Base-by-base conservation (phyloP, 768 basidiomycete genomes). In the Dacryopinax spathularia region DNA sequence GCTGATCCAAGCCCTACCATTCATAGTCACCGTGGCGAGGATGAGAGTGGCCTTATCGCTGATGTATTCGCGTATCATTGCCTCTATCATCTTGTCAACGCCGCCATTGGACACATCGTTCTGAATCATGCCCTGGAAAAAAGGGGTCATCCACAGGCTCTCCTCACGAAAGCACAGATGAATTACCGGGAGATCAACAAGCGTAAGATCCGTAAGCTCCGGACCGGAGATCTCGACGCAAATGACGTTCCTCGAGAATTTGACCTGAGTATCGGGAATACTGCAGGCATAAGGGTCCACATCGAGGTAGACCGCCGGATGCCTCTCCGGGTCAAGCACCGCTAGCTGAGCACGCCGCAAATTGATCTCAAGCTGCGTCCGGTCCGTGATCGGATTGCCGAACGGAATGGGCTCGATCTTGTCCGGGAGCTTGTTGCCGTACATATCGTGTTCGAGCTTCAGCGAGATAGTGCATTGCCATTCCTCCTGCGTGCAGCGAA, bases 1-100 rank as follows among this genome's bases (percentile, higher is more conserved):
- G 2, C n/a, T 63, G 25, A 48, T 12, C n/a, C 18, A 10, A 25
- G 29, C 10, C 34, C 13, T 15, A 85, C 85, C 84, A 71, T 86
- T 84, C 66, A 84, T 86, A 0, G 87, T 80, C 0, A 83, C 79
- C 0, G 80, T 80, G 25, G 87, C 64, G 0, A 89, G 71, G n/a
- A 84, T 80, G 7, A 83, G 81, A 37, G 87, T 88, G 62, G 78
- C 87, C 0, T 81, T 80, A 64, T 80, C 79, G 60, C 71, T 71
- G 66, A 89, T 88, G 65, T 87, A 87, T 0, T 80, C 73, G 0
- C 76, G n/a, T n/a, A n/a, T n/a, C n/a, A n/a, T n/a, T n/a, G n/a
- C n/a, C n/a, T n/a, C n/a, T n/a, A n/a, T n/a, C n/a, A n/a, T n/a
- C n/a, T n/a, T n/a, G n/a, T n/a, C n/a, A n/a, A n/a, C n/a, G n/a